A percentile compares a stretch with the other conserved stretches of the same genome.
phyloP scores from a whole-genome alignment of 2,329 filamentous ascomycete genomes.

The Tolypocladium endophyticum region DNA sequence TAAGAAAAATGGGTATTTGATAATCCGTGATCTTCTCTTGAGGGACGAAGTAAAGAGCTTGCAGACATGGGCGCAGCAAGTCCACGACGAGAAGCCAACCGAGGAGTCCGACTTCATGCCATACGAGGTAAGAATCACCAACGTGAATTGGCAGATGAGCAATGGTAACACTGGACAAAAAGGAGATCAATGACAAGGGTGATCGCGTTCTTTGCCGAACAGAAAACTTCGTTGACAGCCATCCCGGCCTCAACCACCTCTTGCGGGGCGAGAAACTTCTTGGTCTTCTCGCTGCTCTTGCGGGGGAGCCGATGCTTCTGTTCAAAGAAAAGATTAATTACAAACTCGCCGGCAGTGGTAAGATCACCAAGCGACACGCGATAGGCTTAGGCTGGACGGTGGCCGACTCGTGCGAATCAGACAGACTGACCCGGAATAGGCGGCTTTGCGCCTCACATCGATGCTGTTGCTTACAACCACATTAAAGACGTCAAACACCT shows the following conservation, averaged over 20 bases:
- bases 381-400: neutral
- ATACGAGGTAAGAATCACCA: conserved; percentile 4
- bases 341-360: conserved; percentile 9
- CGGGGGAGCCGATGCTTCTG: conserved; percentile 8
- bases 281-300: conserved; percentile 4
- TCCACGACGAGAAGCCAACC: conserved; percentile 7
- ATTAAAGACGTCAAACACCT: conserved; percentile 10
- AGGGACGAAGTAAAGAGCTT: conserved; percentile 2
- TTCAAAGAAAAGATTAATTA: conserved; percentile 13
- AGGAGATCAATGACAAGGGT: conserved; percentile 8
- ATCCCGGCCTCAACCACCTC: conserved; percentile 6
- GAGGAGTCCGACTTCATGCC: conserved; percentile 6
- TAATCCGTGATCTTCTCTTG: conserved; percentile 8
- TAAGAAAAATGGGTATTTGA: conserved; percentile 8
- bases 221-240: conserved; percentile 10
- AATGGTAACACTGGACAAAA: neutral
- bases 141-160: neutral
- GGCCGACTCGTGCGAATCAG: too few species aligned
- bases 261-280: conserved; percentile 7
- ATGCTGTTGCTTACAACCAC: conserved; percentile 10
- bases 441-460: conserved; percentile 12
- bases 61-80: conserved; percentile 8
- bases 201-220: conserved; percentile 8
- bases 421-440: neutral
- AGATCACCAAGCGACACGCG: neutral